Base-by-base conservation (phyloP, 139 green algal species). In the Pseudopediastrum boryanum region DNA sequence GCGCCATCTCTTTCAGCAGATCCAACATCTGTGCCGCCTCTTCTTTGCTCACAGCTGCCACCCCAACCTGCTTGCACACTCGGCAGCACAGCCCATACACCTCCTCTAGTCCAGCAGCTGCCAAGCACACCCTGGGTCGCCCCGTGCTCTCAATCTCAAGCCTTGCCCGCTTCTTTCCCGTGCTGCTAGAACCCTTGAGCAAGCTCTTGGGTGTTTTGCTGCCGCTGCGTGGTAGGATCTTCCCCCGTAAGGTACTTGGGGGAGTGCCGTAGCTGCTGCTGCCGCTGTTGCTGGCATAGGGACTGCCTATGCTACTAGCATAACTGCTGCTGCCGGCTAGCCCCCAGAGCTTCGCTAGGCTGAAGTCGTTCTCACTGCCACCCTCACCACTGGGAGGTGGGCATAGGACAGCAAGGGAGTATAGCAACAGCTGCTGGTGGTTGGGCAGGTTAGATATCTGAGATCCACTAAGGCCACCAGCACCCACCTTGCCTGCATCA, bases 371-470 rank as follows among this genome's bases (percentile, higher is more conserved):
- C 16, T 19, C 10, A 25, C 41, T 76, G 68, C 46, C 56, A 38
- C 35, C 42, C 27, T 29, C 74, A 9, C 21, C 61, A 19, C 64
- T 62, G 5, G 23, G 54, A 1, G 63, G 75, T 10, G 19, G 35
- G 64, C 75, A 82, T 1, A 82, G 64, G 39, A 82, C 63, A 38
- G 64, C 48, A 36, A 82, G 50, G 2, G 75, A 33, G 50, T 82
- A 82, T 21, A 82, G 38, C 5, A 82, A 27, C 63, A 82, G 75
- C 75, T 82, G 75, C 75, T 82, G 75, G 29, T 82, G 75, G 50
- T 82, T 82, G 75, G 75, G 75, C n/a, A 82, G 75, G 36, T 42
- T 33, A 31, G 38, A 54, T 6, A 82, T 82, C 46, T 68, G 63
- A 42, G 65, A 35, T 64, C 38, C 35, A 68, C 64, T 13, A 64